These are phyloP conservation scores for Straminergon stramineum DNA, from an alignment of 225 moss, liverwort and hornwort genomes.

Conservation along the genomic window DNA sequence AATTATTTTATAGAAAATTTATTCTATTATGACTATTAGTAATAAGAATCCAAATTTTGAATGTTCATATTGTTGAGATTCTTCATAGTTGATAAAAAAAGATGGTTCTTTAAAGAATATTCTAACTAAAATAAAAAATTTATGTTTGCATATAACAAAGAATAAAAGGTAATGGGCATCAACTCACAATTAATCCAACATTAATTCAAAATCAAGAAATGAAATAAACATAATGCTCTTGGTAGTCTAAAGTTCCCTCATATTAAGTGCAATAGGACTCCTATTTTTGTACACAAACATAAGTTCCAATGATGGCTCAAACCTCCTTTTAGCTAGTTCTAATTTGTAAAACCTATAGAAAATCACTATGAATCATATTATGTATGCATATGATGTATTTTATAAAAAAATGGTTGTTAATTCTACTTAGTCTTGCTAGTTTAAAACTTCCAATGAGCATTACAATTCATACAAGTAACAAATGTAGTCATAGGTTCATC, in stretches of 20 bases:
- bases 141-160: fast-evolving
- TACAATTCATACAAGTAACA: conserved; percentile 74
- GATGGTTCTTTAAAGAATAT: not conserved
- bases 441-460: conserved; percentile 61
- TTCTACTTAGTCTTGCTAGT: fast-evolving
- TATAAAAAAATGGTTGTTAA: not conserved
- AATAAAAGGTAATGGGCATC: not conserved
- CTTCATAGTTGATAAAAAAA: not conserved
- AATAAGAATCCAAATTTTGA: not conserved
- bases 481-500: conserved; percentile 97
- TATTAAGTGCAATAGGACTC: not conserved
- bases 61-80: not conserved
- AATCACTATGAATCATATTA: not conserved
- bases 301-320: not conserved
- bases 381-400: too few relatives aligned
- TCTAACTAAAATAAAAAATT: too few relatives aligned
- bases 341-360: too few relatives aligned
- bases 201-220: not conserved
- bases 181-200: not conserved
- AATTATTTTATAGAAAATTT: not conserved
- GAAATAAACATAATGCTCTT: not conserved
- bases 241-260: not conserved
- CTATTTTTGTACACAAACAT: not conserved
- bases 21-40: not conserved
- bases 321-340: too few relatives aligned